A percentile compares a stretch with the other conserved stretches of the same genome.
Evolutionary conservation across 495 filamentous ascomycete species (phyloP).

Genomic region (Penicillium verhagenii): DNA sequence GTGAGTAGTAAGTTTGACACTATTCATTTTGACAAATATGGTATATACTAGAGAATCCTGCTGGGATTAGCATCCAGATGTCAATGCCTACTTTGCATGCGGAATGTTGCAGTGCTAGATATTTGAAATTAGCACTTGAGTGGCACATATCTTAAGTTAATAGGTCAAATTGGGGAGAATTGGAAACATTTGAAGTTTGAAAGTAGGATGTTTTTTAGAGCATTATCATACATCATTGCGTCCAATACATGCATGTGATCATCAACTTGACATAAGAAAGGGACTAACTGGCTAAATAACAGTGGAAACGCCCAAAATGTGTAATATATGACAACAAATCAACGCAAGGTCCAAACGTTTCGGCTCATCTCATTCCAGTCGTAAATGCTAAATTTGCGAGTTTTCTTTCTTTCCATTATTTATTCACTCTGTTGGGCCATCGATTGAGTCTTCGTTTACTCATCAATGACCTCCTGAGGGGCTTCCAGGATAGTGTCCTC

Average conservation of each 20-base stretch:
- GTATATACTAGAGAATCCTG: too few species aligned
- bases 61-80: too few species aligned
- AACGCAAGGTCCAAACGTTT: constrained; percentile 10
- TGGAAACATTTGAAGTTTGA: too few species aligned
- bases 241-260: neutral
- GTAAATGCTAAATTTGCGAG: constrained; percentile 6
- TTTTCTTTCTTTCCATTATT: neutral
- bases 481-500: too few species aligned
- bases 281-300: constrained; percentile 15
- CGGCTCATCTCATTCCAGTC: constrained; percentile 26
- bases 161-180: too few species aligned
- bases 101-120: too few species aligned
- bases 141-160: too few species aligned
- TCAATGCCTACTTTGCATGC: too few species aligned
- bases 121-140: too few species aligned
- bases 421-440: neutral
- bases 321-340: neutral
- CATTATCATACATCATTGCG: constrained; percentile 1
- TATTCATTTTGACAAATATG: too few species aligned
- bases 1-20: too few species aligned
- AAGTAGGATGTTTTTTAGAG: neutral
- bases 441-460: neutral
- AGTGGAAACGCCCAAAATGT: constrained; percentile 8
- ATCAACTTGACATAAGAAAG: constrained; percentile 10
- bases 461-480: neutral